Evolutionary conservation across 345 rosid genomes (phyloP).

Genomic region (Eucalyptus marginata): DNA sequence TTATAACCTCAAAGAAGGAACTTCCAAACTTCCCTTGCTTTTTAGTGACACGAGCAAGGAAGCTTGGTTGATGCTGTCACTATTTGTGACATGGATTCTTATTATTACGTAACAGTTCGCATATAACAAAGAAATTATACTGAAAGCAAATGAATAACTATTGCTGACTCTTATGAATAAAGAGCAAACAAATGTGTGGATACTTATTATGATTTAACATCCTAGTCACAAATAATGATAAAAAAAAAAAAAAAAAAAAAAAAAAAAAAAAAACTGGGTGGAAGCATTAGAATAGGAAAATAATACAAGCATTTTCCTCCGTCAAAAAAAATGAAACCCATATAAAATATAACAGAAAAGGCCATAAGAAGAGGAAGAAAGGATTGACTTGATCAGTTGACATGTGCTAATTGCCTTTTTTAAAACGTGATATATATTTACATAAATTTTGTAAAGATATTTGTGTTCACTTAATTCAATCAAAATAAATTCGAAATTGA

Average conservation of each 20-base stretch:
- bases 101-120: not conserved
- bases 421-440: too few species aligned
- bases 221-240: not conserved
- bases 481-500: too few species aligned
- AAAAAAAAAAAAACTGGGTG: accelerated
- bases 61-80: not conserved
- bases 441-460: too few species aligned
- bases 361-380: too few species aligned
- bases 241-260: accelerated
- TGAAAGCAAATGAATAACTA: too few species aligned
- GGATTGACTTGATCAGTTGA: too few species aligned
- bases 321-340: too few species aligned
- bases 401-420: too few species aligned
- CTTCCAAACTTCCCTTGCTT: not conserved
- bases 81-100: not conserved
- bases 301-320: not conserved
- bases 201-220: not conserved
- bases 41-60: not conserved
- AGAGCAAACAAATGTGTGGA: not conserved
- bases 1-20: accelerated
- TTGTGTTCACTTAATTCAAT: too few species aligned
- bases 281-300: too few species aligned
- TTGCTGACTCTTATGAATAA: not conserved
- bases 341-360: too few species aligned
- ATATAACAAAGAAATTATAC: not conserved